These are phyloP conservation scores for Cercospora berteroae DNA, from an alignment of 2,329 filamentous ascomycete species.

Conservation along the genomic window DNA sequence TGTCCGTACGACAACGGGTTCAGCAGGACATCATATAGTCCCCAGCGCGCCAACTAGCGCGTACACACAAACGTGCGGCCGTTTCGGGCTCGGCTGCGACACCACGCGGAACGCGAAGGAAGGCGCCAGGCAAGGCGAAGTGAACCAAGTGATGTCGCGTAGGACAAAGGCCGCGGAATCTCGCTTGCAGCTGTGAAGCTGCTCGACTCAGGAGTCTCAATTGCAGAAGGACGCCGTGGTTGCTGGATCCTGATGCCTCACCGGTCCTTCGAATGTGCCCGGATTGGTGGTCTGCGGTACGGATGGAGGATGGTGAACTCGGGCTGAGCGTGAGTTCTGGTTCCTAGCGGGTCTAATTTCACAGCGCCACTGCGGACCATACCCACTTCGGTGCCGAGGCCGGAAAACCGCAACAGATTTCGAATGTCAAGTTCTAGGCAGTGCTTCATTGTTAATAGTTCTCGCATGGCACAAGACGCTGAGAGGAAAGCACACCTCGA, in stretches of 20 bases:
- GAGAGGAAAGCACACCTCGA: neutral
- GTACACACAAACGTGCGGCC: neutral
- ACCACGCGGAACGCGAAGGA: conserved; percentile 3
- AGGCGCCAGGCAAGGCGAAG: neutral
- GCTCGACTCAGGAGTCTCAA: neutral
- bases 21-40: neutral
- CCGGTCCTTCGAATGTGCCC: neutral
- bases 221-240: neutral
- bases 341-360: neutral
- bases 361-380: neutral
- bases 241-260: neutral
- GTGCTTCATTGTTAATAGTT: neutral
- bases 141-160: neutral
- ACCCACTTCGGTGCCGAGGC: neutral
- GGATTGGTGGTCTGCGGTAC: neutral
- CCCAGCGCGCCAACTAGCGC: neutral
- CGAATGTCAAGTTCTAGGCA: neutral
- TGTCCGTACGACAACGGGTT: neutral
- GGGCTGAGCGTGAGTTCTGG: neutral
- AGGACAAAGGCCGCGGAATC: neutral
- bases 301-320: conserved; percentile 3
- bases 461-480: neutral
- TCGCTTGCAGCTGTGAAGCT: neutral
- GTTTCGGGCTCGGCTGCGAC: neutral
- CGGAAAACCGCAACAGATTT: neutral